Conservation (phyloP, 306 rosid genomes). For the Myrica gale region DNA sequence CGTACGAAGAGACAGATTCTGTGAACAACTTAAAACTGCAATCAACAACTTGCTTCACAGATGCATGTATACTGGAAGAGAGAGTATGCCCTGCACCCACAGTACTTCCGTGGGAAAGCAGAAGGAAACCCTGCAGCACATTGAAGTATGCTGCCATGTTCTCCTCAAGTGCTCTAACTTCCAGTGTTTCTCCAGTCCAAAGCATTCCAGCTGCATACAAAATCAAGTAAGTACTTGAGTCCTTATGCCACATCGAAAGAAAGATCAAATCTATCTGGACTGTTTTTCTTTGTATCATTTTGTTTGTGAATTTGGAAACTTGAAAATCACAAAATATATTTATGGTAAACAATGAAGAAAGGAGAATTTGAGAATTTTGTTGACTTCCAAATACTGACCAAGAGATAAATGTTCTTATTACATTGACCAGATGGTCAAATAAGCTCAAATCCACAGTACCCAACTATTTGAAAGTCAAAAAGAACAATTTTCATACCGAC, state of each 20-base stretch:
- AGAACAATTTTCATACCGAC: too few species aligned
- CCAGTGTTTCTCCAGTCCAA: constrained; percentile 70
- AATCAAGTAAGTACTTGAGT: constrained; percentile 11
- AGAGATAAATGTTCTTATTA: too few species aligned
- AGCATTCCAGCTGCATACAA: constrained; percentile 79
- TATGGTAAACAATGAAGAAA: neutral
- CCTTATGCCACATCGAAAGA: neutral
- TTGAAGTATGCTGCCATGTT: constrained; percentile 73
- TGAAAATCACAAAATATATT: too few species aligned
- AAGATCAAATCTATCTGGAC: neutral
- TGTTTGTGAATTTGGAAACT: neutral
- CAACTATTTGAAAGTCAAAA: too few species aligned
- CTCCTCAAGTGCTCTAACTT: constrained; percentile 62
- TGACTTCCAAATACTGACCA: too few species aligned
- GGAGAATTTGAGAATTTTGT: neutral
- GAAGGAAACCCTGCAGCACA: constrained; percentile 73
- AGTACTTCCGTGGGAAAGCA: constrained; percentile 69
- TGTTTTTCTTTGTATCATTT: neutral
- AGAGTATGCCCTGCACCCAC: constrained; percentile 81
- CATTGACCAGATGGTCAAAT: too few species aligned
- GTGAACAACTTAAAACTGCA: constrained; percentile 67
- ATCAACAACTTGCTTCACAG: constrained; percentile 75
- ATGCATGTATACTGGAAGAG: constrained; percentile 51
- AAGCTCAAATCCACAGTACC: too few species aligned
- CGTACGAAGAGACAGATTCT: constrained; percentile 63